Conservation (phyloP, 371 early-diverging fungal genomes). For the Mortierella sp. region DNA sequence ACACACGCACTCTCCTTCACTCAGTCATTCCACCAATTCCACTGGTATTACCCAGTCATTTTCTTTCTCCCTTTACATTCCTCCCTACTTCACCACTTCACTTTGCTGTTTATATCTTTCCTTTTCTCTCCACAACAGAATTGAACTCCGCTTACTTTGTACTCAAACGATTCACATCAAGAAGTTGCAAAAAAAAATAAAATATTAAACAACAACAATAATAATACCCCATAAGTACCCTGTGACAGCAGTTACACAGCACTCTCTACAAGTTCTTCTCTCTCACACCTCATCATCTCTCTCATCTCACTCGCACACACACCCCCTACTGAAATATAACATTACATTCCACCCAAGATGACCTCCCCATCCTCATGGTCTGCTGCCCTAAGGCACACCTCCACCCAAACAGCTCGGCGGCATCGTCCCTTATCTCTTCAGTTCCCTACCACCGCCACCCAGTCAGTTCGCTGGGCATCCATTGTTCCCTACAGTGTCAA, state of each 20-base stretch:
- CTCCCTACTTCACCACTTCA: too few relatives aligned
- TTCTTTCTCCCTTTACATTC: too few relatives aligned
- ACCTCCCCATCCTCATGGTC: constrained; percentile 17
- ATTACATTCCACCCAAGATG: background rate
- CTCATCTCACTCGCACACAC: background rate
- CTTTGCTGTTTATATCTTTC: too few relatives aligned
- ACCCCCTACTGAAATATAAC: background rate
- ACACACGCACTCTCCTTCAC: too few relatives aligned
- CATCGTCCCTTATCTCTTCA: constrained; percentile 13
- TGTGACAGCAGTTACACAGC: background rate
- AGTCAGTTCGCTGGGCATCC: constrained; percentile 43
- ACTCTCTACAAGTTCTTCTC: background rate
- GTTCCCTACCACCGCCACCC: background rate
- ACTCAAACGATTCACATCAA: too few relatives aligned
- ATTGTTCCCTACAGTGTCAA: constrained; percentile 35
- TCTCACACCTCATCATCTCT: background rate
- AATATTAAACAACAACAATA: background rate
- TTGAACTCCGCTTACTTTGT: too few relatives aligned
- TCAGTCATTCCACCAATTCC: too few relatives aligned
- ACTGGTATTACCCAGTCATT: too few relatives aligned
- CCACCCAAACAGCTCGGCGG: constrained; percentile 1
- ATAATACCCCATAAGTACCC: background rate
- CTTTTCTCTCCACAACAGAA: too few relatives aligned
- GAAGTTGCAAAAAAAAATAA: too few relatives aligned
- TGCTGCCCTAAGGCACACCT: constrained; percentile 8